Evolutionary conservation across 2,329 filamentous ascomycete species (phyloP), one percentile per base, ranked within the genome.

Genomic region (Trichoderma polysporum): DNA sequence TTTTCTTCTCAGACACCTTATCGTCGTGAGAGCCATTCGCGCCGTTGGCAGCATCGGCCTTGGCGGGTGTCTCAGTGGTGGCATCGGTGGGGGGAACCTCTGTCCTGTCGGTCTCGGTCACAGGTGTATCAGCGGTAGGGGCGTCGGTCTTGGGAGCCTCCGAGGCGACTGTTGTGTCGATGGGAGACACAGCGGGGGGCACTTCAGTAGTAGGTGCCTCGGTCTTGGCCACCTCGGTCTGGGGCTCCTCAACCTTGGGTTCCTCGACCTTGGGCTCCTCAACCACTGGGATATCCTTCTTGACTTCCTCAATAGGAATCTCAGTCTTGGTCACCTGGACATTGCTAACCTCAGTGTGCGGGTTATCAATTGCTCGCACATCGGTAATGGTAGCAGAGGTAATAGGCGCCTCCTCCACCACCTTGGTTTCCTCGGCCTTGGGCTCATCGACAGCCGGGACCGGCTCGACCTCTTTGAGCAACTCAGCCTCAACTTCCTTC

Each of bases 401-500:
- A 52, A 69, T 19, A 27, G 60, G 47, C 12, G 19, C 54, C 54
- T 45, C 54, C 19, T 63, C 47, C 17, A 53, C 35, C 4, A 39
- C 59, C 53, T 66, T 56, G 29, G 47, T 52, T 4, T 49, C 54
- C 19, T 68, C 71, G 25, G 70, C 54, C 68, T 73, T 69, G 50
- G 76, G 67, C 47, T 79, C 79, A 45, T 68, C 73, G 0, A 74
- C 71, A 13, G 76, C 74, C 71, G 81, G 73, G 62, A 75, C 74
- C 61, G 78, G 75, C 76, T 85, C 82, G 69, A 89, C 84, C 76
- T 91, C 86, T 70, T 87, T 84, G 56, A 93, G 81, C 9, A 96
- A 83, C 79, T 97, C 90, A 29, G 86, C 78, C 81, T 96, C 92
- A 5, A 93, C 84, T 10, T 82, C 84, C 76, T 86, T 87, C 86